Conservation (phyloP, 352 stramenopile species). For the Phytophthora tentaculata region DNA sequence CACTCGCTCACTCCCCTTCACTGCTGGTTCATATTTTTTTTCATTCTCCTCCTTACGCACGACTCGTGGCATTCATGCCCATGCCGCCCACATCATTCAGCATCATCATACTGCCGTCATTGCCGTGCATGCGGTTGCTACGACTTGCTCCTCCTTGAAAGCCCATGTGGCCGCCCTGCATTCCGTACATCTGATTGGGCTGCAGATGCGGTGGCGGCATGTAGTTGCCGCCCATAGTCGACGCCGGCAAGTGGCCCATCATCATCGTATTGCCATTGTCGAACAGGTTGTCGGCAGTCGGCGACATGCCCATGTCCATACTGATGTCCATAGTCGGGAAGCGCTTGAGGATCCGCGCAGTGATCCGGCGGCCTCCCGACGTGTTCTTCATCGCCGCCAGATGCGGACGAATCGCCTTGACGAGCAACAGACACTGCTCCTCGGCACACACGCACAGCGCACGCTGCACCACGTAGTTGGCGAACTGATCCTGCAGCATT, state of each 20-base stretch:
- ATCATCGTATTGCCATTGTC: slow-evolving; percentile 38
- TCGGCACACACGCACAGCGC: slow-evolving; percentile 95
- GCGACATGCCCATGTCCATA: slow-evolving; percentile 64
- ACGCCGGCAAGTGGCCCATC: slow-evolving; percentile 37
- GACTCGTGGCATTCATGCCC: slow-evolving; percentile 55
- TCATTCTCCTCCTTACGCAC: slow-evolving; percentile 36
- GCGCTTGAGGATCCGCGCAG: slow-evolving; percentile 95
- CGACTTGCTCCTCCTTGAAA: slow-evolving; percentile 30
- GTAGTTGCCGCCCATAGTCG: slow-evolving; percentile 34
- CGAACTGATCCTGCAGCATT: slow-evolving; percentile 98
- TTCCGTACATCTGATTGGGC: slow-evolving; percentile 39
- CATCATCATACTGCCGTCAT: slow-evolving; percentile 41
- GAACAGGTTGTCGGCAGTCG: slow-evolving; percentile 39
- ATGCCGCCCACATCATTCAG: slow-evolving; percentile 54
- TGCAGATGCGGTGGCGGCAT: slow-evolving; percentile 46
- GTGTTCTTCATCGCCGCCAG: slow-evolving; percentile 95
- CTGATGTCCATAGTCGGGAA: slow-evolving; percentile 96
- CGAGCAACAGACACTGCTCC: slow-evolving; percentile 93
- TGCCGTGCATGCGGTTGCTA: slow-evolving; percentile 36
- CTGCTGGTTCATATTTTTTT: slow-evolving; percentile 44
- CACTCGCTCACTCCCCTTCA: slow-evolving; percentile 32
- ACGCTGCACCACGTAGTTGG: slow-evolving; percentile 99
- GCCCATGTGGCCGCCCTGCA: slow-evolving; percentile 38
- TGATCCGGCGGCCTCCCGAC: slow-evolving; percentile 93
- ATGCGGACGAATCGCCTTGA: slow-evolving; percentile 97